Base-by-base conservation (phyloP, 495 filamentous ascomycete genomes). In the Tuber aestivum region DNA sequence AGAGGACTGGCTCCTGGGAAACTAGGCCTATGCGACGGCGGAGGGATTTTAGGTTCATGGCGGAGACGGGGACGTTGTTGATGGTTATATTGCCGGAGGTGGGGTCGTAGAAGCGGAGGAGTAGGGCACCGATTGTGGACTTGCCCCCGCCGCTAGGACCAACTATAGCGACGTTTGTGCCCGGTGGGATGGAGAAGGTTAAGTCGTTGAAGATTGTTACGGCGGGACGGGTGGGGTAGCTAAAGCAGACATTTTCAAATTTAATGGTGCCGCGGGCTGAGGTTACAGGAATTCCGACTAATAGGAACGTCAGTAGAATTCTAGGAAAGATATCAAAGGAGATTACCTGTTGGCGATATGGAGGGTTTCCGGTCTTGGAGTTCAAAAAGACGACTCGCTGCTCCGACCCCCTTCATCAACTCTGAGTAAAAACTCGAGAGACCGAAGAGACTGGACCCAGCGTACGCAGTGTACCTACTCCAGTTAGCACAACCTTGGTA, bases 331-430 rank as follows among this genome's bases (percentile, higher is more conserved):
- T 41, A 23, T n/a, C 20, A 42, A n/a, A 50, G 50, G 27, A 41
- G 71, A 56, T 56, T 65, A 79, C 78, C 77, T 2, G 95, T 99
- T 3, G 94, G 89, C 20, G 89, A 90, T 73, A 98, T 97, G 3
- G 89, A 91, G 1, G 94, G 91, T 68, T 96, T 88, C 75, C 95
- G 92, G 84, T 99, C 95, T 84, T 98, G 94, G 8, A 99, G 87
- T 83, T 99, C 95, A 82, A 99, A 99, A 10, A 99, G 87, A 40
- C 95, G 92, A 81, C 91, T 95, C 20, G 95, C 96, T 50, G 95
- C 95, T 79, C 95, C 95, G 37, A 97, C 95, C 56, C 96, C 96
- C 83, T 98, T 98, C 95, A 97, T 98, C 32, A 99, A 88, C 83
- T 99, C 95, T 16, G 94, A 97, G 86, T 97, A 97, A 85, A 99